These are phyloP conservation scores for Canna indica DNA, from an alignment of 176 grass and related monocot genomes.

Conservation along the genomic window DNA sequence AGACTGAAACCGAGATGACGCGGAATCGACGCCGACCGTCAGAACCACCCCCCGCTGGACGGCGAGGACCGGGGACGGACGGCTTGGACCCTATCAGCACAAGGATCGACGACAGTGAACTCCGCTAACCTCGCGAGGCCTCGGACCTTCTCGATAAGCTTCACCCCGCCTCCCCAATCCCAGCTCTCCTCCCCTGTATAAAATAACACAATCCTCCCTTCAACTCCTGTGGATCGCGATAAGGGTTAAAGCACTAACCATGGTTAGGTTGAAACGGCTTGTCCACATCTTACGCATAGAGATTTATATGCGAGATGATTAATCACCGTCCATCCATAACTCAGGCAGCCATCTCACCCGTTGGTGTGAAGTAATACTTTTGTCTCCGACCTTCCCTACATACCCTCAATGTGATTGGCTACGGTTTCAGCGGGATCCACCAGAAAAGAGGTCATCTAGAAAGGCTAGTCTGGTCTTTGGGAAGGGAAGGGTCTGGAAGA, in stretches of 20 bases:
- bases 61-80: constrained; percentile 1
- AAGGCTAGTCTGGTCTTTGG: not conserved
- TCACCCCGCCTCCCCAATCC: not conserved
- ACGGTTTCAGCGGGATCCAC: not conserved
- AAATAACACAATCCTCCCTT: not conserved
- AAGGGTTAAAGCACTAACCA: not conserved
- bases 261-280: not conserved
- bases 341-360: not conserved
- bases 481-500: not conserved
- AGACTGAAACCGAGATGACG: not conserved
- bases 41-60: not conserved
- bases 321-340: not conserved
- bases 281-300: not conserved
- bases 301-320: not conserved
- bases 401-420: not conserved
- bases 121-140: not conserved
- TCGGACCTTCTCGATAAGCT: not conserved
- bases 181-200: not conserved
- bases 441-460: not conserved
- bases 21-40: not conserved
- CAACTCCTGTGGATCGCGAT: not conserved
- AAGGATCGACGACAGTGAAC: not conserved
- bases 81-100: not conserved
- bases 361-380: not conserved
- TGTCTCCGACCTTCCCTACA: not conserved